phyloP scores from a whole-genome alignment of 768 basidiomycete species.

The Suillus plorans region DNA sequence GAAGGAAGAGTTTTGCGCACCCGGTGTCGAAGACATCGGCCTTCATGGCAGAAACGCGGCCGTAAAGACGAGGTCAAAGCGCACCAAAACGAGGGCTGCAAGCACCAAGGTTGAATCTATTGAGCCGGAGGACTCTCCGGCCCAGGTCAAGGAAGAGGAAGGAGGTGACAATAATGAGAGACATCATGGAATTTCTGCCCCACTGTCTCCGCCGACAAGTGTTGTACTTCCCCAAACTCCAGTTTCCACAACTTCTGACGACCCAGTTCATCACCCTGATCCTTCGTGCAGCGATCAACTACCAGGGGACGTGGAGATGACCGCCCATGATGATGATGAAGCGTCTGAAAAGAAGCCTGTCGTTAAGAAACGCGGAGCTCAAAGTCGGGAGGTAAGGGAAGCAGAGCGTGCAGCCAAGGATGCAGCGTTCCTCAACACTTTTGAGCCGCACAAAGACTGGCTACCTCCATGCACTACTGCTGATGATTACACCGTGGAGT shows the following conservation, averaged over 20 bases:
- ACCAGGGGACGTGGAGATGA: constrained; percentile 10
- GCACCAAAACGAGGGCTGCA: constrained; percentile 43
- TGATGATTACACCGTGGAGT: constrained; percentile 83
- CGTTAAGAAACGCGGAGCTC: constrained; percentile 41
- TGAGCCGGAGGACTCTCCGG: constrained; percentile 39
- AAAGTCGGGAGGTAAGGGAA: constrained; percentile 41
- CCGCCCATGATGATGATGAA: constrained; percentile 20
- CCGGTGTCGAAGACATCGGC: constrained; percentile 69
- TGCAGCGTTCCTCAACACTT: constrained; percentile 61
- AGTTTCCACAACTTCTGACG: constrained; percentile 11
- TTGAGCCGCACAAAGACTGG: constrained; percentile 77
- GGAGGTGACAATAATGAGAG: constrained; percentile 13
- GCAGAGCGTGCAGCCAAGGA: constrained; percentile 46
- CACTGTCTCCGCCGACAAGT: constrained; percentile 31
- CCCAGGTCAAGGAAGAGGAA: constrained; percentile 49
- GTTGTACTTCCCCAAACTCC: constrained; percentile 22
- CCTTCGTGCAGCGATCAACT: constrained; percentile 9
- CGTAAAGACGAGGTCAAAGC: constrained; percentile 35
- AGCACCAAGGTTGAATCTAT: constrained; percentile 39
- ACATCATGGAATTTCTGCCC: constrained; percentile 3
- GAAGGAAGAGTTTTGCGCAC: constrained; percentile 71
- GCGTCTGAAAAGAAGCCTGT: constrained; percentile 35
- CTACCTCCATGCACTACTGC: constrained; percentile 70
- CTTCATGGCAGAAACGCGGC: constrained; percentile 44
- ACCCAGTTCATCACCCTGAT: constrained; percentile 6